Evolutionary conservation across 78 protist species (phyloP).

Genomic region (Dictyostelium citrinum): DNA sequence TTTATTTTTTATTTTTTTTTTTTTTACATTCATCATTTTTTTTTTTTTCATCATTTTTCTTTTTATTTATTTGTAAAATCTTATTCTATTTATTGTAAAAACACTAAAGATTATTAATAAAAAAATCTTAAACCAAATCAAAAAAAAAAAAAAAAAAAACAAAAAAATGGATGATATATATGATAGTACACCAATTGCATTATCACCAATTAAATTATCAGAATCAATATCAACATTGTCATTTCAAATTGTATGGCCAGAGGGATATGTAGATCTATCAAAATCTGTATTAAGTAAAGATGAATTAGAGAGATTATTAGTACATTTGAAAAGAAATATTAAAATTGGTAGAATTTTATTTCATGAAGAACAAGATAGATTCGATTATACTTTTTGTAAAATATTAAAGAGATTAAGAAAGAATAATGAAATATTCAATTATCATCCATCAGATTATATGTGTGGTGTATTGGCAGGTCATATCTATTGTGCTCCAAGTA

Average conservation of each 20-base stretch:
- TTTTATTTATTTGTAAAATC: too few species aligned
- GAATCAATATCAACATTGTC: neutral
- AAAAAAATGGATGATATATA: neutral
- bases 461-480: neutral
- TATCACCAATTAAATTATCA: neutral
- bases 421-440: neutral
- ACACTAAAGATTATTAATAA: too few species aligned
- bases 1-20: too few species aligned
- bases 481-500: neutral
- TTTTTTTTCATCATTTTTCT: too few species aligned
- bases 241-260: neutral
- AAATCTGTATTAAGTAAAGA: neutral
- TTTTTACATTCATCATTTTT: too few species aligned
- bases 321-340: neutral
- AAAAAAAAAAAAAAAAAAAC: neutral
- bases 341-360: neutral
- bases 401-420: neutral
- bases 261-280: neutral
- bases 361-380: slow-evolving; percentile 17
- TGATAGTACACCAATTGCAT: neutral
- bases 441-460: slow-evolving; percentile 13
- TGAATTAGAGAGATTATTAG: neutral
- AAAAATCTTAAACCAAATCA: too few species aligned
- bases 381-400: neutral
- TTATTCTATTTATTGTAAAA: too few species aligned